phyloP scores from a whole-genome alignment of 2,329 filamentous ascomycete species.

The Dactylonectria estremocensis region DNA sequence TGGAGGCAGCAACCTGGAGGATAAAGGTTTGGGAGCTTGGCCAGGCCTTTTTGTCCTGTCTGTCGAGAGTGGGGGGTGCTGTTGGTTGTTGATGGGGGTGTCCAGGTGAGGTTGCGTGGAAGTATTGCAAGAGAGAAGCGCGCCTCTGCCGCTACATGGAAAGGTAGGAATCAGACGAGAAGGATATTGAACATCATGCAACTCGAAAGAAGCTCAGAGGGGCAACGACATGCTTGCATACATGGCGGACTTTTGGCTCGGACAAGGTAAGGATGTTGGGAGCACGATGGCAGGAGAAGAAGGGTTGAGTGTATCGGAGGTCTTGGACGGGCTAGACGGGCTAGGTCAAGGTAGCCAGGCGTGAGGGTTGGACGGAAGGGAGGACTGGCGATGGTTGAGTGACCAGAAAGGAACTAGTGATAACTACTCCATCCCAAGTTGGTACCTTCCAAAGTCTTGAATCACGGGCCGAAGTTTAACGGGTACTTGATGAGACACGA shows the following conservation, averaged over 20 bases:
- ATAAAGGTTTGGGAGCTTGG: neutral
- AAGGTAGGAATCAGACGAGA: conserved; percentile 21
- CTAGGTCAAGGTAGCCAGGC: too few species aligned
- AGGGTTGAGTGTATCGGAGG: conserved; percentile 7
- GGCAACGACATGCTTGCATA: conserved; percentile 7
- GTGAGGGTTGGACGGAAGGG: conserved; percentile 1
- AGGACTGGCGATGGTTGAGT: conserved; percentile 3
- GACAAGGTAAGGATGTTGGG: conserved; percentile 3
- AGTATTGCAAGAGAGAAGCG: neutral
- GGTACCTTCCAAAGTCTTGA: neutral
- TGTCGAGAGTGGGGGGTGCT: conserved; percentile 13
- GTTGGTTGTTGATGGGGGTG: conserved; percentile 3
- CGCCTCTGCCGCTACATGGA: neutral
- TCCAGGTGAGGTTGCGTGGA: conserved; percentile 9
- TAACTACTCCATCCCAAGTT: conserved; percentile 1
- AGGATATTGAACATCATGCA: conserved; percentile 10
- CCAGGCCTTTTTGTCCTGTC: neutral
- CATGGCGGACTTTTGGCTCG: conserved; percentile 2
- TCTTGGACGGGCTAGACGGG: neutral
- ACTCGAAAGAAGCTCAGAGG: conserved; percentile 1
- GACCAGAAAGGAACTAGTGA: conserved; percentile 9
- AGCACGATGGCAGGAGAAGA: conserved; percentile 4
- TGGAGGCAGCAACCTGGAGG: conserved; percentile 6
- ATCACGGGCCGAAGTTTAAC: neutral
- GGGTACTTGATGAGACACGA: conserved; percentile 3